Evolutionary conservation across 192 early-diverging fungal species (phyloP).

Genomic region (Coemansia sp.): DNA sequence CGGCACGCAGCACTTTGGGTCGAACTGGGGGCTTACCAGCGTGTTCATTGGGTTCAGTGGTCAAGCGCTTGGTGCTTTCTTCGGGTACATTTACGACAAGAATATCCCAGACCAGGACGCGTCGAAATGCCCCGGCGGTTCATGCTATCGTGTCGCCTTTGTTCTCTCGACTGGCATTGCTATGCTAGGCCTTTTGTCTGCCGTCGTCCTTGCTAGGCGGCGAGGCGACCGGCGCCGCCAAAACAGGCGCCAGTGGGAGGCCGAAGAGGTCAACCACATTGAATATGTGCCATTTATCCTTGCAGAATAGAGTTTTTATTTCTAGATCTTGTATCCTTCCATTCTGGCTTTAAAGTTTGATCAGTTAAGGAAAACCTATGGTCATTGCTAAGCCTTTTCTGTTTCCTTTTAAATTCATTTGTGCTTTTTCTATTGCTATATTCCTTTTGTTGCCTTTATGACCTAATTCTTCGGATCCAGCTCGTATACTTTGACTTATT

Average conservation of each 20-base stretch:
- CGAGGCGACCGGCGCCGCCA: constrained; percentile 32
- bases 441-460: background rate
- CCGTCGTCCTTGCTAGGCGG: constrained; percentile 30
- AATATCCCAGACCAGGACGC: constrained; percentile 53
- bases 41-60: constrained; percentile 61
- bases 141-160: constrained; percentile 49
- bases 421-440: background rate
- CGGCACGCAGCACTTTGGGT: constrained; percentile 51
- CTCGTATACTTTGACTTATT: too few relatives aligned
- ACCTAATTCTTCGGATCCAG: too few relatives aligned
- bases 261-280: constrained; percentile 40
- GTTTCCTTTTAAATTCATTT: background rate
- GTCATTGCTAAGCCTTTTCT: background rate
- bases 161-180: constrained; percentile 22
- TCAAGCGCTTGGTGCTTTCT: constrained; percentile 60
- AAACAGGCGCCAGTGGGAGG: constrained; percentile 51
- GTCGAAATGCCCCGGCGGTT: constrained; percentile 38
- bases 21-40: constrained; percentile 59
- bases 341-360: background rate
- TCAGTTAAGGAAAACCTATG: too few relatives aligned
- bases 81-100: constrained; percentile 61
- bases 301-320: constrained; percentile 27
- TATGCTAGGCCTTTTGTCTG: constrained; percentile 19
- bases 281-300: constrained; percentile 48
- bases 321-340: background rate